A percentile compares a stretch with the other conserved stretches of the same genome.
phyloP scores from a whole-genome alignment of 106 monocot species.

The Dioscorea dumetorum region DNA sequence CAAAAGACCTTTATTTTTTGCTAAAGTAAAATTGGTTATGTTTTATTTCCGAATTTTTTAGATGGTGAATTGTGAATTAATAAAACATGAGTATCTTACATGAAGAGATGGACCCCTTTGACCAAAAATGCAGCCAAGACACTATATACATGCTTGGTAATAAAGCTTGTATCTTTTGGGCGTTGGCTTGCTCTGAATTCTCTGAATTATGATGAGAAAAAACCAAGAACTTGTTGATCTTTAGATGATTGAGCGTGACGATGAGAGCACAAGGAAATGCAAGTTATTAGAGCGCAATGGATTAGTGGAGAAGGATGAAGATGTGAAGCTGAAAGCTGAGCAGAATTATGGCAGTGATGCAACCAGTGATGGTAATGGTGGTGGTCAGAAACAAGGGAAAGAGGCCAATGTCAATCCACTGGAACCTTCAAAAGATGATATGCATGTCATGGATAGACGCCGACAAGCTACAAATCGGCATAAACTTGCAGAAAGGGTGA shows the following conservation, averaged over 20 bases:
- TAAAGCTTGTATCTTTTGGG: not conserved
- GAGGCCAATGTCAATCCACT: constrained; percentile 26
- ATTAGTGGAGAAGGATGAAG: constrained; percentile 7
- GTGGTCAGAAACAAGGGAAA: constrained; percentile 21
- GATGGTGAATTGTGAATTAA: too few relatives aligned
- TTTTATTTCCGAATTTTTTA: too few relatives aligned
- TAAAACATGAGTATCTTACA: too few relatives aligned
- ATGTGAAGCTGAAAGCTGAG: constrained; percentile 10
- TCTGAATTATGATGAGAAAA: not conserved
- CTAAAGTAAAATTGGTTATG: too few relatives aligned
- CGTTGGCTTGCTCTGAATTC: too few relatives aligned
- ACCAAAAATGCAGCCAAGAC: too few relatives aligned
- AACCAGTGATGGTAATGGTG: not conserved
- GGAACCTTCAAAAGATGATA: constrained; percentile 61
- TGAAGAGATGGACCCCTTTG: too few relatives aligned
- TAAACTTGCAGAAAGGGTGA: constrained; percentile 83
- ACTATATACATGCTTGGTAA: too few relatives aligned
- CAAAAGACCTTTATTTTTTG: too few relatives aligned
- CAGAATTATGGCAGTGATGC: constrained; percentile 4
- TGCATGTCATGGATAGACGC: constrained; percentile 74
- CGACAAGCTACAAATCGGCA: constrained; percentile 85
- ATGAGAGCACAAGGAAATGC: constrained; percentile 35
- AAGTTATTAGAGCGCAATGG: constrained; percentile 16
- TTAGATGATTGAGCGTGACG: constrained; percentile 18
- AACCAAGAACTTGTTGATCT: not conserved